Evolutionary conservation across 148 eudicot genomes (phyloP), one percentile per base, ranked within the genome.

Genomic region (Chenopodium album): DNA sequence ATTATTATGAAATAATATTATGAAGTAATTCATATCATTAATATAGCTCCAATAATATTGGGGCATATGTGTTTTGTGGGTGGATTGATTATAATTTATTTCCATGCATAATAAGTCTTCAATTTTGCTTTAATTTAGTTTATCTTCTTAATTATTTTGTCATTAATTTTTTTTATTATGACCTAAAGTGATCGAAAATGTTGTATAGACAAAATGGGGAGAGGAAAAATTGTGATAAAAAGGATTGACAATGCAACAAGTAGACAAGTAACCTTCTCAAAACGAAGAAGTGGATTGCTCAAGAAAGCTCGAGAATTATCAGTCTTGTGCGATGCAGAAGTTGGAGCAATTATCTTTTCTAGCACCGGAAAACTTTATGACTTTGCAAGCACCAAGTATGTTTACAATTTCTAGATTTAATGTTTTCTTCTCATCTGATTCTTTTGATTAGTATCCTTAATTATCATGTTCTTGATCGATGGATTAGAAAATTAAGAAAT

Each of bases 251-350:
- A 81, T 28, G 73, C 84, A 69, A 85, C 87, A 46, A 85, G 79
- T 48, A 73, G 87, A 37, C 87, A 85, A 81, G 87, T 85, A 50
- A 85, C 87, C 0, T 85, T 85, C 72, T 85, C 87, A 68, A 85
- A 85, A 47, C 29, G 87, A 78, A 85, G 84, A 6, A 81, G 82
- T 82, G 87, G 87, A 85, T 23, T 85, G 13, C 79, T 85, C 0
- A 85, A 85, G 48, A 85, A 85, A 82, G 87, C 87, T 22, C 56
- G 71, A n/a, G 87, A 85, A 52, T 20, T 85, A 9, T 81, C 87
- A 59, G 78, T 85, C 66, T 78, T 85, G 47, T 85, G 87, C 66
- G 87, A 85, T 85, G 87, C 87, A 11, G 84, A 85, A 85, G 66
- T 85, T 78, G 87, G 87, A 10, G 46, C 82, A 22, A 34, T 85